Conservation (phyloP, 1,284 basidiomycete species). For the Ustilago nuda region DNA sequence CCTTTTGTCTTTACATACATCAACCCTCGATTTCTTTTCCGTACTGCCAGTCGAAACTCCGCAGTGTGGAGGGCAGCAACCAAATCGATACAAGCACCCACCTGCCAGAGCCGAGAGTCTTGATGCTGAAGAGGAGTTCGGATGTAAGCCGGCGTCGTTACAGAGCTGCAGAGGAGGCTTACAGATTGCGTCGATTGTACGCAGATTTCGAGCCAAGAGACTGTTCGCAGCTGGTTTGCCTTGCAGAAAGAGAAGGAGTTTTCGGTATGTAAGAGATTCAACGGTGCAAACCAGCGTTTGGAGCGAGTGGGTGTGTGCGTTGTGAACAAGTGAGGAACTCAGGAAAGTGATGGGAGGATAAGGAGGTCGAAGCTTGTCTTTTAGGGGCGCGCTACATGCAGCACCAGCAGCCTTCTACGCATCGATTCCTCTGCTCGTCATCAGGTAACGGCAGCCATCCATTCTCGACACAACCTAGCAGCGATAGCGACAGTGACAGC, state of each 20-base stretch:
- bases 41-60: background rate
- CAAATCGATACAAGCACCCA: background rate
- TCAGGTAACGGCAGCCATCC: background rate
- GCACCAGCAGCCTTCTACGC: background rate
- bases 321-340: background rate
- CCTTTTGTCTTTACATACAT: conserved; percentile 1
- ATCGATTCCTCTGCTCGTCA: background rate
- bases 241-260: background rate
- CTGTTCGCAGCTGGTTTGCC: background rate
- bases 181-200: background rate
- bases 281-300: background rate
- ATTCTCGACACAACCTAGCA: background rate
- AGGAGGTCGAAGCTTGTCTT: background rate
- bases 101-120: background rate
- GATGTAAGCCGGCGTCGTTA: background rate
- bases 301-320: background rate
- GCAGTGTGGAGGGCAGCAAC: background rate
- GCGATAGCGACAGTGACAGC: background rate
- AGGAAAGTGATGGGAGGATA: conserved; percentile 5
- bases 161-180: background rate
- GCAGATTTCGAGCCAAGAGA: background rate
- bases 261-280: background rate
- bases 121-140: background rate
- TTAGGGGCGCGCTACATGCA: conserved; percentile 5
- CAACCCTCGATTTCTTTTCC: background rate